These are phyloP conservation scores for Dothideomycetes sp. DNA, from an alignment of 2,329 filamentous ascomycete genomes.

Conservation along the genomic window DNA sequence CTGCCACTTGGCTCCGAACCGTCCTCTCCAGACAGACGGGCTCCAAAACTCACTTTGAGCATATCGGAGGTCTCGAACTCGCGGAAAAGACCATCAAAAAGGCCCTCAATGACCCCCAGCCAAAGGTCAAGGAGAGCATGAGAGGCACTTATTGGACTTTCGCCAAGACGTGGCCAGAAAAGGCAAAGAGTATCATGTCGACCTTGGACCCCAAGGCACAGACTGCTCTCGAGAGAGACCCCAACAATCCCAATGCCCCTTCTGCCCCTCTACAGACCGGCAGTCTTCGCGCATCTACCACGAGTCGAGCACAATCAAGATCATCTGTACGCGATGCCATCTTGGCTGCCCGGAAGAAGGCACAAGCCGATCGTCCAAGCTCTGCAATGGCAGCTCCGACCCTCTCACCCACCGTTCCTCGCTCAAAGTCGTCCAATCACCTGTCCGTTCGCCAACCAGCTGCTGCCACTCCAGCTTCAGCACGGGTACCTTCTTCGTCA, in stretches of 20 bases:
- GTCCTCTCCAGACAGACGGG: conserved; percentile 64
- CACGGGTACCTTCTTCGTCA: conserved; percentile 17
- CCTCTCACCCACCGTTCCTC: conserved; percentile 33
- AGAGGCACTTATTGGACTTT: conserved; percentile 82
- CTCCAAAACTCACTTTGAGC: conserved; percentile 75
- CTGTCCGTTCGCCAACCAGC: conserved; percentile 7
- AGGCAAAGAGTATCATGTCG: conserved; percentile 72
- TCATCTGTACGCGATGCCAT: conserved; percentile 69
- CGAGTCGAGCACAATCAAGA: conserved; percentile 22
- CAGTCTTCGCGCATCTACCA: conserved; percentile 7
- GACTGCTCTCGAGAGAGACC: conserved; percentile 69
- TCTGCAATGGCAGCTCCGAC: conserved; percentile 40
- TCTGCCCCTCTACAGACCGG: conserved; percentile 41
- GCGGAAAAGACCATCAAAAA: conserved; percentile 85
- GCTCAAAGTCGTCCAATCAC: conserved; percentile 16
- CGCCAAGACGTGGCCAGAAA: conserved; percentile 62
- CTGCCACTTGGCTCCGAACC: conserved; percentile 73
- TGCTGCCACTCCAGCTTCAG: conserved; percentile 3
- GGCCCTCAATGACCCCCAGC: conserved; percentile 80
- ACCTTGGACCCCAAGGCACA: conserved; percentile 69
- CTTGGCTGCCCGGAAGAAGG: conserved; percentile 61
- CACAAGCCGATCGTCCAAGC: conserved; percentile 44
- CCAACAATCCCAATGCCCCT: conserved; percentile 61
- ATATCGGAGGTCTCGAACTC: conserved; percentile 68
- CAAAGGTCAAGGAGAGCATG: conserved; percentile 77